A percentile compares a stretch with the other conserved stretches of the same genome.
Evolutionary conservation across 1,284 basidiomycete genomes (phyloP).

Genomic region (Trichosporon sp.): DNA sequence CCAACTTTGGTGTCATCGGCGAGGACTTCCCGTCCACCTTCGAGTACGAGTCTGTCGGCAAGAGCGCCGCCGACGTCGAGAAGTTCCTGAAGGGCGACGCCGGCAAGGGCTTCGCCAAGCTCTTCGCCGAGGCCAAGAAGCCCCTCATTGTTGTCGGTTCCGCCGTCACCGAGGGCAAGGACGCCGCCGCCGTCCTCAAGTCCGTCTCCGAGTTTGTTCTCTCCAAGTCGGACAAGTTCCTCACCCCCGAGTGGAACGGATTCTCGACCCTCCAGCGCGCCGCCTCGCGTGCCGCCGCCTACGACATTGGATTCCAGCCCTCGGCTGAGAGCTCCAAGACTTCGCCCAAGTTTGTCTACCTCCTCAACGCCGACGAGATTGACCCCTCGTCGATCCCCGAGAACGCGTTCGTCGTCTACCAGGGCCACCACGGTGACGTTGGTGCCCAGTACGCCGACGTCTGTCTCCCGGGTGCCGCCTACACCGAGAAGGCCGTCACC

Average conservation of each 20-base stretch:
- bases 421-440: constrained; percentile 97
- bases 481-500: constrained; percentile 92
- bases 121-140: constrained; percentile 88
- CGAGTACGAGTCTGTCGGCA: constrained; percentile 88
- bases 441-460: constrained; percentile 97
- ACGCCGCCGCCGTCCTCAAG: constrained; percentile 78
- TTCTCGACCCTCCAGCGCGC: constrained; percentile 87
- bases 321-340: constrained; percentile 72
- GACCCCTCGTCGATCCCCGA: constrained; percentile 87
- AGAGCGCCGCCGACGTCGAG: constrained; percentile 74
- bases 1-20: constrained; percentile 88
- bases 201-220: constrained; percentile 79
- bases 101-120: constrained; percentile 69
- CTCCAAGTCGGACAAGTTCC: constrained; percentile 71
- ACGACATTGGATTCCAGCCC: constrained; percentile 90
- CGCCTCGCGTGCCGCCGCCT: constrained; percentile 92
- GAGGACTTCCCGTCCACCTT: constrained; percentile 90
- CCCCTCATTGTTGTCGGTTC: constrained; percentile 94
- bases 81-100: constrained; percentile 76
- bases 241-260: constrained; percentile 93
- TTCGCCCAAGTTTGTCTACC: constrained; percentile 93
- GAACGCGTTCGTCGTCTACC: constrained; percentile 97
- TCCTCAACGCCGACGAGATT: constrained; percentile 94
- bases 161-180: constrained; percentile 80
- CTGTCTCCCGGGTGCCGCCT: constrained; percentile 87